A percentile compares a stretch with the other conserved stretches of the same genome.
phyloP scores from a whole-genome alignment of 805 yeast genomes.

The Schizosaccharomyces lindneri region DNA sequence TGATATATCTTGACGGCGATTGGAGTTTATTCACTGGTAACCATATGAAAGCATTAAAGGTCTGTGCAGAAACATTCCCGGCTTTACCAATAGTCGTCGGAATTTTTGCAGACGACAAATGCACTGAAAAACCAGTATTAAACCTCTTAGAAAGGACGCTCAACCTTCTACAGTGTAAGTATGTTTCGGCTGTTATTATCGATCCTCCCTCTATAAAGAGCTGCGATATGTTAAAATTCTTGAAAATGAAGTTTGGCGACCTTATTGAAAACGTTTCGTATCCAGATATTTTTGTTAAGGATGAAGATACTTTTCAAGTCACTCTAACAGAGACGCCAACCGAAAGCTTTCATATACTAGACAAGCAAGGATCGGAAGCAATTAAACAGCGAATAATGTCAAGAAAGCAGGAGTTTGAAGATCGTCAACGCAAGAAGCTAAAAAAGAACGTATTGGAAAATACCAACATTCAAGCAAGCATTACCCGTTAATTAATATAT shows the following conservation, averaged over 20 bases:
- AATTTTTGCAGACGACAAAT: slow-evolving; percentile 16
- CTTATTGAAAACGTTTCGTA: neutral
- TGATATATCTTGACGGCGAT: slow-evolving; percentile 50
- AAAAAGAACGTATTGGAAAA: slow-evolving; percentile 31
- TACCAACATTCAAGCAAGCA: neutral
- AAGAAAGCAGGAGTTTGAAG: slow-evolving; percentile 48
- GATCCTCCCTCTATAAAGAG: slow-evolving; percentile 36
- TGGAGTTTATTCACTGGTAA: slow-evolving; percentile 89
- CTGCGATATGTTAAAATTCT: slow-evolving; percentile 20
- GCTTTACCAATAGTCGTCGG: neutral
- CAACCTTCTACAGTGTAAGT: slow-evolving; percentile 63
- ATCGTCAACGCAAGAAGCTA: slow-evolving; percentile 69
- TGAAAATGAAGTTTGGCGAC: neutral
- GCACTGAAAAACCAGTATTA: slow-evolving; percentile 61
- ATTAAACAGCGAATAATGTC: slow-evolving; percentile 53
- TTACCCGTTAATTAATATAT: too few relatives aligned
- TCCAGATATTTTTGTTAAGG: neutral
- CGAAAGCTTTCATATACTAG: neutral
- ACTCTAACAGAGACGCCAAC: neutral
- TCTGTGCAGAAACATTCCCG: neutral
- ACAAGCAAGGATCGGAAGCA: slow-evolving; percentile 13
- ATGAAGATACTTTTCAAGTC: neutral
- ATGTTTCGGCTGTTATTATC: slow-evolving; percentile 29
- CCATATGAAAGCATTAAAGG: slow-evolving; percentile 30
- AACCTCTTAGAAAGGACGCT: slow-evolving; percentile 61